Conservation (phyloP, 2,329 filamentous ascomycete genomes). For the Nemania sp. region DNA sequence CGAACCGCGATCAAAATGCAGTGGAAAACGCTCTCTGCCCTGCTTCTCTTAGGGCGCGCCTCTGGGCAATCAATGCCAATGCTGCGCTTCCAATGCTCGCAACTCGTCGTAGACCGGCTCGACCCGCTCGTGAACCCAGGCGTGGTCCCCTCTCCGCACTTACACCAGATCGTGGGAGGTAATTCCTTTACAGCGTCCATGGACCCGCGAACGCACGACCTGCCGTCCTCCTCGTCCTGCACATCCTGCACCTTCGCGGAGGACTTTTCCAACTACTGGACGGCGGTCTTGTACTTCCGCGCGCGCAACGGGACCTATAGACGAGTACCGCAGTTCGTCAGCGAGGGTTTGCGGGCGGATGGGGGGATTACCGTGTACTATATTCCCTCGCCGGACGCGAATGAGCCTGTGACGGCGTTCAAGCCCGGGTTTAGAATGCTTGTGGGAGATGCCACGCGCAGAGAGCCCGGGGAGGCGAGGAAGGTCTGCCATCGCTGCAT, state of each 20-base stretch:
- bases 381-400: constrained; percentile 34
- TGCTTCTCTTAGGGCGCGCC: constrained; percentile 27
- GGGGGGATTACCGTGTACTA: constrained; percentile 41
- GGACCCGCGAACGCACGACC: constrained; percentile 32
- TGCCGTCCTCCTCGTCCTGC: constrained; percentile 31
- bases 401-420: constrained; percentile 47
- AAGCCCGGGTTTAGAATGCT: constrained; percentile 52
- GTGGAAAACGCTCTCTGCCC: constrained; percentile 18
- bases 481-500: constrained; percentile 47
- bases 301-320: constrained; percentile 38
- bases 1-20: constrained; percentile 24
- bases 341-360: constrained; percentile 33
- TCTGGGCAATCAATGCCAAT: constrained; percentile 40
- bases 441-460: constrained; percentile 43
- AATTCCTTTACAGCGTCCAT: constrained; percentile 39
- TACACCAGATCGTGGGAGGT: constrained; percentile 39
- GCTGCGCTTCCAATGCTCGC: constrained; percentile 38
- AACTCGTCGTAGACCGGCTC: constrained; percentile 37
- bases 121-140: constrained; percentile 38
- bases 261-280: constrained; percentile 38
- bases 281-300: constrained; percentile 27
- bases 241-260: constrained; percentile 37
- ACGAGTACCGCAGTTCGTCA: constrained; percentile 35
- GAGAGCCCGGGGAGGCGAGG: constrained; percentile 21
- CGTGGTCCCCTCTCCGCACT: constrained; percentile 35